These are phyloP conservation scores for Penicillium ochrochloron DNA, from an alignment of 495 filamentous ascomycete genomes.

Conservation along the genomic window DNA sequence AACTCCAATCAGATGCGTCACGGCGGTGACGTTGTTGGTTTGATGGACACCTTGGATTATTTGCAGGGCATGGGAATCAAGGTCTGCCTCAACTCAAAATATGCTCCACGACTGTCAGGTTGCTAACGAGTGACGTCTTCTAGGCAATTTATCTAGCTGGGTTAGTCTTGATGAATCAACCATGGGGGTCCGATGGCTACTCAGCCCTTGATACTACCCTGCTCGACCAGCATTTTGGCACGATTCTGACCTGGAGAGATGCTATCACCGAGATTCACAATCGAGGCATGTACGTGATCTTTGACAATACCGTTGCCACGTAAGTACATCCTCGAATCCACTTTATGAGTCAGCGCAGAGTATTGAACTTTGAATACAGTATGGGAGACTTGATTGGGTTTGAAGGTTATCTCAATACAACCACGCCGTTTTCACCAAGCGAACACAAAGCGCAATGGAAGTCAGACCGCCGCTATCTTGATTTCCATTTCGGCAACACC, in stretches of 20 bases:
- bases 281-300: slow-evolving; percentile 71
- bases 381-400: slow-evolving; percentile 74
- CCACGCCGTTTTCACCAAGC: slow-evolving; percentile 60
- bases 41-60: slow-evolving; percentile 72
- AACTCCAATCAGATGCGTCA: slow-evolving; percentile 73
- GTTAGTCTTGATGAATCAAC: slow-evolving; percentile 69
- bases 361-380: slow-evolving; percentile 25
- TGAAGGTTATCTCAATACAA: slow-evolving; percentile 65
- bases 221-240: slow-evolving; percentile 71
- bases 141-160: slow-evolving; percentile 73
- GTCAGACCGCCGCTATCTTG: slow-evolving; percentile 58
- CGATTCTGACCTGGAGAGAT: slow-evolving; percentile 64
- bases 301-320: slow-evolving; percentile 76
- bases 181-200: slow-evolving; percentile 72
- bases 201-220: slow-evolving; percentile 71
- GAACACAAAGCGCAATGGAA: slow-evolving; percentile 68
- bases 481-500: slow-evolving; percentile 64
- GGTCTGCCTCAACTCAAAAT: slow-evolving; percentile 35
- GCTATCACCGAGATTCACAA: slow-evolving; percentile 67
- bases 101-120: not conserved
- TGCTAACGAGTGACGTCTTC: not conserved
- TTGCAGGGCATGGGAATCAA: slow-evolving; percentile 77
- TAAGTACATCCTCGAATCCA: slow-evolving; percentile 39
- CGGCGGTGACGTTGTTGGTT: slow-evolving; percentile 69
- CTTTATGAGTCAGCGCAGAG: not conserved